Evolutionary conservation across 2,329 filamentous ascomycete species (phyloP), one percentile per base, ranked within the genome.

Genomic region (Acrocalymma vagum): DNA sequence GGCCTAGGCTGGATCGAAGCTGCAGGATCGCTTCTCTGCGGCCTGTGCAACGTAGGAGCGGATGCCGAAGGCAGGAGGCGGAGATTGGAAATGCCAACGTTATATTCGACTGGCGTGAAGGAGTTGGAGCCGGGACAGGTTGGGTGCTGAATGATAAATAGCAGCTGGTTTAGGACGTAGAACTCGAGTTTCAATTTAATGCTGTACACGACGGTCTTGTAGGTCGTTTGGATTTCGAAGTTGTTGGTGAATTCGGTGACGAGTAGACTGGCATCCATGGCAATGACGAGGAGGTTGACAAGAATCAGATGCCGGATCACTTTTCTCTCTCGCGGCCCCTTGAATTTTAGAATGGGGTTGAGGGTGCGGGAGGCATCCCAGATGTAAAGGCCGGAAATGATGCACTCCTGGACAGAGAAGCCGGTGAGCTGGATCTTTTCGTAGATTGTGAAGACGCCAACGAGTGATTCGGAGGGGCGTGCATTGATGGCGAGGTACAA

Each of bases 151-250:
- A 33, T 22, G 20, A 33, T 14, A 9, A 33, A 33, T 30, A n/a
- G n/a, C n/a, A 58, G 45, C 18, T 48, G 55, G 27, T 78, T 71
- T 20, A 83, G 64, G 32, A 83, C 73, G 18, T 74, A 73, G 48
- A 76, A 74, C 54, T 82, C 80, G n/a, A 80, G 67, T 49, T 79
- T 78, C 22, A 79, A 64, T 51, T 74, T 74, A 45, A 73, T 51
- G 44, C 69, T 70, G 51, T 74, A 74, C 9, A 71, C 63, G 7
- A 73, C 64, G 4, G 55, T 60, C 36, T 73, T 72, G 38, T 65
- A 60, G 2, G 65, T 55, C 3, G 58, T 60, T 32, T 56, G 51
- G 6, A 62, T 44, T 22, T 55, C 48, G 38, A 44, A 56, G 8
- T 47, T 38, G 2, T 52, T 24, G 2, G 48, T 45, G 10, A 57